phyloP scores from a whole-genome alignment of 768 basidiomycete genomes.

The Boletus rubropictus region DNA sequence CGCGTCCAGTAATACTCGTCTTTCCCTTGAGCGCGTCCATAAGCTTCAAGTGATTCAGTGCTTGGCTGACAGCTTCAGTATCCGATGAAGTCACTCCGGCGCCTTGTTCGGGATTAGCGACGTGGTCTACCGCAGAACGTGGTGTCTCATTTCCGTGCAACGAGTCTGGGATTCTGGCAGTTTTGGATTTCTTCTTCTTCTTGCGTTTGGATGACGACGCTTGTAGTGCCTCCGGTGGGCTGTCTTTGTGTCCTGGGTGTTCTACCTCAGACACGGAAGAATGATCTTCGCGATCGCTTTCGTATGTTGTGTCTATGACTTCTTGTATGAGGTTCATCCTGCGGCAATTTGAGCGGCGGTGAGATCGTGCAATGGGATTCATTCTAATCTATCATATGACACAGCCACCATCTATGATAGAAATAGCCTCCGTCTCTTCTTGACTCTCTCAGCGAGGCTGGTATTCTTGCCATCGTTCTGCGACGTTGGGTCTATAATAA shows the following conservation, averaged over 20 bases:
- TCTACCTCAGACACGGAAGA: constrained; percentile 31
- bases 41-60: constrained; percentile 72
- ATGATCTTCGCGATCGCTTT: constrained; percentile 32
- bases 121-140: constrained; percentile 58
- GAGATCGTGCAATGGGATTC: background rate
- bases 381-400: constrained; percentile 1
- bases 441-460: constrained; percentile 39
- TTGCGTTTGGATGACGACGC: constrained; percentile 53
- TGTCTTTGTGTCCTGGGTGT: constrained; percentile 11
- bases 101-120: constrained; percentile 55
- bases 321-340: constrained; percentile 36
- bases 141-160: constrained; percentile 50
- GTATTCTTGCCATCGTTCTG: background rate
- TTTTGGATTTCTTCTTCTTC: constrained; percentile 87
- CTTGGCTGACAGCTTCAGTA: constrained; percentile 60
- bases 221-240: constrained; percentile 14
- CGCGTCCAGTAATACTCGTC: constrained; percentile 65
- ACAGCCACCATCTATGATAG: constrained; percentile 13
- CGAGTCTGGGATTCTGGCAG: constrained; percentile 44
- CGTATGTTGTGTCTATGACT: constrained; percentile 35
- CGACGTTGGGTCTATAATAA: background rate
- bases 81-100: constrained; percentile 41
- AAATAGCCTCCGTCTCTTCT: constrained; percentile 32
- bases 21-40: constrained; percentile 85
- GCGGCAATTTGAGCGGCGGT: background rate